Percentiles rank a stretch among this genome's conserved stretches.
Evolutionary conservation across 2,329 filamentous ascomycete species (phyloP).

Genomic region (Diaporthe ilicicola): DNA sequence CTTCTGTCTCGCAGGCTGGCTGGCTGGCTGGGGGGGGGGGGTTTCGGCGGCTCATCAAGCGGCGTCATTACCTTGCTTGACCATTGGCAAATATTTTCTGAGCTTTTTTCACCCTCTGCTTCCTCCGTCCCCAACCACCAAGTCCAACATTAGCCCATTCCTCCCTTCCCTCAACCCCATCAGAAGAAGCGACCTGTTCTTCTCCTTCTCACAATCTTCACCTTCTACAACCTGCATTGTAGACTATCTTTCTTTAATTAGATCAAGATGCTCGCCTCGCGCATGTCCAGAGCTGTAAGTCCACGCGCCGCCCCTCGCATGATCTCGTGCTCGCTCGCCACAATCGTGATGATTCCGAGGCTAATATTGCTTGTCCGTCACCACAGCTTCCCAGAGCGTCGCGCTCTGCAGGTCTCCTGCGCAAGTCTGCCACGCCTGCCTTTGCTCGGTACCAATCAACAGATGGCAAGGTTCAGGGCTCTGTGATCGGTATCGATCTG

Average conservation of each 20-base stretch:
- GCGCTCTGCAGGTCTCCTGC: slow-evolving; percentile 72
- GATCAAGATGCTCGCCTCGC: slow-evolving; percentile 75
- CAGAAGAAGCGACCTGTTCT: slow-evolving; percentile 38
- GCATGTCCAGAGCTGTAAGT: slow-evolving; percentile 78
- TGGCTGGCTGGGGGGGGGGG: not conserved
- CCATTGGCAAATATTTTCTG: slow-evolving; percentile 29
- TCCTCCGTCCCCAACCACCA: slow-evolving; percentile 11
- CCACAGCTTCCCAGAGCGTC: slow-evolving; percentile 80
- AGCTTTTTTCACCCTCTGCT: slow-evolving; percentile 32
- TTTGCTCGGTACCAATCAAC: slow-evolving; percentile 83
- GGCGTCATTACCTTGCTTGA: slow-evolving; percentile 30
- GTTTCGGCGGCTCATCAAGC: slow-evolving; percentile 6
- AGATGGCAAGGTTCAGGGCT: slow-evolving; percentile 88
- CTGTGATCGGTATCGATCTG: slow-evolving; percentile 98
- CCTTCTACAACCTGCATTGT: slow-evolving; percentile 44
- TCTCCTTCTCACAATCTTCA: slow-evolving; percentile 46
- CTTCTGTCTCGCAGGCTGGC: slow-evolving; percentile 22
- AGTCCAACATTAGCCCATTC: slow-evolving; percentile 36
- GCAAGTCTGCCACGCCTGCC: slow-evolving; percentile 75
- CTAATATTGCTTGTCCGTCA: slow-evolving; percentile 37
- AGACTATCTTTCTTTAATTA: slow-evolving; percentile 44
- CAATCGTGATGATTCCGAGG: not conserved
- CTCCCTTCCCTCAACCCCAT: slow-evolving; percentile 33
- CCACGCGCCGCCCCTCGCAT: not conserved
- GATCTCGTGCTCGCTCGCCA: slow-evolving; percentile 1